A percentile compares a stretch with the other conserved stretches of the same genome.
phyloP scores from a whole-genome alignment of 805 yeast species.

The Candida multigemmis region DNA sequence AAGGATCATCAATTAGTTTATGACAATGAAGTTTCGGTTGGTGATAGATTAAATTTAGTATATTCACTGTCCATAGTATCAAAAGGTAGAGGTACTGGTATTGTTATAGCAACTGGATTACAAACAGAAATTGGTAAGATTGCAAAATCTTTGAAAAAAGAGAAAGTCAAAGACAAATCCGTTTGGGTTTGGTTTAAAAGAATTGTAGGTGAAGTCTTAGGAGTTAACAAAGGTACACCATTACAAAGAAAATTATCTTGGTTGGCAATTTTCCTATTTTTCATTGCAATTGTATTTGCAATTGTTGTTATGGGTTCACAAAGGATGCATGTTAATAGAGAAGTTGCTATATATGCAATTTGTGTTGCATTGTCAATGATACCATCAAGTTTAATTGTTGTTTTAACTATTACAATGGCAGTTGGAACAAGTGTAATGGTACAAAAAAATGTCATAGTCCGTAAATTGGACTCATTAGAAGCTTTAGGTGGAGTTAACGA shows the following conservation, averaged over 20 bases:
- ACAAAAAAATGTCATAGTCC: constrained; percentile 22
- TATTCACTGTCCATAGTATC: constrained; percentile 29
- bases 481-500: constrained; percentile 31
- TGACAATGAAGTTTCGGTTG: constrained; percentile 29
- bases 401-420: constrained; percentile 31
- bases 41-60: constrained; percentile 25
- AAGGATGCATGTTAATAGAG: constrained; percentile 18
- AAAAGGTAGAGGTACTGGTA: constrained; percentile 33
- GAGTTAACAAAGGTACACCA: constrained; percentile 38
- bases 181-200: constrained; percentile 26
- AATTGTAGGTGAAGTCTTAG: constrained; percentile 35
- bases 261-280: constrained; percentile 42
- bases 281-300: constrained; percentile 33
- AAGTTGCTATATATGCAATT: constrained; percentile 30
- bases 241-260: constrained; percentile 37
- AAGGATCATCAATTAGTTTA: constrained; percentile 27
- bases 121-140: constrained; percentile 34
- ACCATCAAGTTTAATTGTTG: constrained; percentile 29
- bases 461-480: constrained; percentile 28
- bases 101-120: constrained; percentile 28
- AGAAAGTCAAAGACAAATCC: constrained; percentile 25
- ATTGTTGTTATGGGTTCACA: constrained; percentile 30
- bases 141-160: constrained; percentile 24
- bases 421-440: constrained; percentile 32
- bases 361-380: constrained; percentile 34